Conservation (phyloP, 371 early-diverging fungal species). For the Mortierella polycephala region DNA sequence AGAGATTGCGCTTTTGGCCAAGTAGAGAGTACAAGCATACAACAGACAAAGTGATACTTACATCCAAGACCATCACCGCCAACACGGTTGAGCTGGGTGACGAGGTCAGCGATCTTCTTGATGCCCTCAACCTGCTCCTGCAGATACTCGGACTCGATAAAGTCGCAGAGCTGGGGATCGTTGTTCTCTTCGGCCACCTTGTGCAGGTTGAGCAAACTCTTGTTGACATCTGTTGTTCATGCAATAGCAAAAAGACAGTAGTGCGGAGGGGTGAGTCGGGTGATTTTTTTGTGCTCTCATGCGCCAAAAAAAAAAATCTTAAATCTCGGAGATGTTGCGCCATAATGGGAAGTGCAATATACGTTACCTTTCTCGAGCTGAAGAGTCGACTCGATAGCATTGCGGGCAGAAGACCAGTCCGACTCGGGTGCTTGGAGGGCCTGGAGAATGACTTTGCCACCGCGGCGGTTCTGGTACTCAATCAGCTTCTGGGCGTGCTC, state of each 20-base stretch:
- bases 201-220: conserved; percentile 67
- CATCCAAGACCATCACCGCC: conserved; percentile 63
- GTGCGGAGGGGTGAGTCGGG: neutral
- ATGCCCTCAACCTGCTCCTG: conserved; percentile 77
- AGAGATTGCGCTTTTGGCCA: neutral
- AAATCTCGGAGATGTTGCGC: neutral
- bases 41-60: conserved; percentile 25
- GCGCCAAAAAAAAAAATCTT: neutral
- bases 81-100: conserved; percentile 75
- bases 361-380: conserved; percentile 72
- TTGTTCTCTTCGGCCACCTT: conserved; percentile 59
- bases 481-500: conserved; percentile 71
- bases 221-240: conserved; percentile 65
- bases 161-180: conserved; percentile 69
- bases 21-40: neutral
- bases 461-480: conserved; percentile 71
- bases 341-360: neutral
- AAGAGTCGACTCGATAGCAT: conserved; percentile 73
- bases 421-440: conserved; percentile 52
- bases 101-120: conserved; percentile 71
- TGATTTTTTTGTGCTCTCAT: neutral
- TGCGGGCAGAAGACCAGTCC: conserved; percentile 74
- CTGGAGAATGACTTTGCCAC: conserved; percentile 63
- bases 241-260: conserved; percentile 1
- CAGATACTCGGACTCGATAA: conserved; percentile 68